phyloP scores from a whole-genome alignment of 345 rosid species.

The Iberis pinnata region DNA sequence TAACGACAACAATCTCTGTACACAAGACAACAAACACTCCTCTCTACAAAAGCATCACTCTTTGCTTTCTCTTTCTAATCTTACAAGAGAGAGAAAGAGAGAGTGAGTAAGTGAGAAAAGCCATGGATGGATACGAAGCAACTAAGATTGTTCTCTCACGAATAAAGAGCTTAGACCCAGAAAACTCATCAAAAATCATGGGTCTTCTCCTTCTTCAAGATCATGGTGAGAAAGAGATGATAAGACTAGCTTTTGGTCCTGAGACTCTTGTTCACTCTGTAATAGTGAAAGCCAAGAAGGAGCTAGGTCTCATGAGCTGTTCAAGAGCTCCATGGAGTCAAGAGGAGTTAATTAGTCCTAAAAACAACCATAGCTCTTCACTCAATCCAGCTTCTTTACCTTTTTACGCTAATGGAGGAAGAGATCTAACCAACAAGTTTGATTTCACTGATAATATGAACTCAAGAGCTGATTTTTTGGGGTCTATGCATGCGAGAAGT shows the following conservation, averaged over 20 bases:
- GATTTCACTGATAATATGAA: slow-evolving; percentile 57
- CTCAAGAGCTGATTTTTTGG: slow-evolving; percentile 35
- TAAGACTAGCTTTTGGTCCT: slow-evolving; percentile 84
- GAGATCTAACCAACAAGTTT: slow-evolving; percentile 51
- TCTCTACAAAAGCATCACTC: slow-evolving; percentile 32
- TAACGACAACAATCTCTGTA: slow-evolving; percentile 31
- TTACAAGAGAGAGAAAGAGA: slow-evolving; percentile 8
- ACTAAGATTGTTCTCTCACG: slow-evolving; percentile 77
- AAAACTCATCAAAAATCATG: slow-evolving; percentile 91
- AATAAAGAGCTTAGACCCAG: slow-evolving; percentile 72
- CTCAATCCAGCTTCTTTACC: slow-evolving; percentile 65
- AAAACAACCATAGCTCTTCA: slow-evolving; percentile 29
- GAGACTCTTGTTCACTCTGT: slow-evolving; percentile 72
- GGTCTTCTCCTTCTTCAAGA: slow-evolving; percentile 85
- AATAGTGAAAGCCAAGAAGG: slow-evolving; percentile 57
- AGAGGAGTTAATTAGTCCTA: slow-evolving; percentile 49
- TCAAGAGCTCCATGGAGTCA: slow-evolving; percentile 39
- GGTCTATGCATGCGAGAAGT: slow-evolving; percentile 57
- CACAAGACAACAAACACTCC: slow-evolving; percentile 35
- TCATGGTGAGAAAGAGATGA: slow-evolving; percentile 93
- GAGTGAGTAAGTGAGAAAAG: neutral
- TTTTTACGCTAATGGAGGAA: slow-evolving; percentile 47
- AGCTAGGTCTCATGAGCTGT: slow-evolving; percentile 49
- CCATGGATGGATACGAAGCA: slow-evolving; percentile 92
- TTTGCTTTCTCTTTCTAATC: slow-evolving; percentile 8